Base-by-base conservation (phyloP, 148 eudicot species). In the Rhododendron ferrugineum region DNA sequence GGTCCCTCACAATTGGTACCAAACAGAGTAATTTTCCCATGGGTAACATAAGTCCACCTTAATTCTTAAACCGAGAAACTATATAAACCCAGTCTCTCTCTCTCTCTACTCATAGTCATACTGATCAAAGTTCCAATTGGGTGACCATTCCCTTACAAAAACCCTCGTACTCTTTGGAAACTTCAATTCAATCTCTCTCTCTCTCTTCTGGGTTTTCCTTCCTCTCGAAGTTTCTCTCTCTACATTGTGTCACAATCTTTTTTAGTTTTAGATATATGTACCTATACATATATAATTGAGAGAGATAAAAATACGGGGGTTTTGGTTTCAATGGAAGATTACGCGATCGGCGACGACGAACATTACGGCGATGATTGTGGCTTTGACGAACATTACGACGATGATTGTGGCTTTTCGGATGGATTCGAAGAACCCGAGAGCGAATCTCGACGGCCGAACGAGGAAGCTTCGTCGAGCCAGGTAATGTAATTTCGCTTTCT, bases 321-420 rank as follows among this genome's bases (percentile, higher is more conserved):
- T 79, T 47, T 30, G 47, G 73, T 56, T 34, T 85, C 58, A 60
- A 89, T 89, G 91, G 90, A 88, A 64, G 90, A 89, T 86, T 86
- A 85, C 32, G 85, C 81, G 22, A 90, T 84, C 68, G 85, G 88
- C 62, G 92, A 91, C 75, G 79, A 85, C 82, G 91, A 86, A 3
- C 85, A 37, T 84, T 88, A 82, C 26, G 90, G 86, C 5, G 88
- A 87, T 32, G 90, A 88, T 82, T 80, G 30, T 15, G 87, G 83
- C 37, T 84, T 40, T 40, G 79, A 85, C 82, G 91, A 86, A 3
- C 83, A 37, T 84, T 88, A 82, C 26, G 90, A 88, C 2, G 88
- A 87, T 32, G 90, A 88, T 82, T 80, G 32, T 22, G 87, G 83
- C 37, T 82, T 64, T 68, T 85, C 72, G 34, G 87, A 82, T 79